phyloP scores from a whole-genome alignment of 2,329 filamentous ascomycete species.

The Coleophoma eucalyptorum region DNA sequence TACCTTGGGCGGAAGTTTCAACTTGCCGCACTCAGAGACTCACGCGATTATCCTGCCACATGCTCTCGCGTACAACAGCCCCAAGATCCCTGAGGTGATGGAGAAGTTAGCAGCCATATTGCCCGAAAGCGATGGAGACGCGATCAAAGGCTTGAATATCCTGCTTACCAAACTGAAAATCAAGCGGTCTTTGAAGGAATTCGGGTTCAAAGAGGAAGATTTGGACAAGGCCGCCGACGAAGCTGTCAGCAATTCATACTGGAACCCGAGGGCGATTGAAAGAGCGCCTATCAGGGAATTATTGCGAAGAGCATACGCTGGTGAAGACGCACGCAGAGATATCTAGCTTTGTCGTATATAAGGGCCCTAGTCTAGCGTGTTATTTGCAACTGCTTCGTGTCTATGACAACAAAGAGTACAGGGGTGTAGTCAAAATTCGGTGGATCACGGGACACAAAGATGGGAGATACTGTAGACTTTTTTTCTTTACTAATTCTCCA shows the following conservation, averaged over 20 bases:
- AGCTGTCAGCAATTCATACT: conserved; percentile 54
- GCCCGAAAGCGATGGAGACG: conserved; percentile 54
- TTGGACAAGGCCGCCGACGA: conserved; percentile 58
- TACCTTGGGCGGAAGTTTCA: conserved; percentile 58
- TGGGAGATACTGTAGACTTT: too few relatives aligned
- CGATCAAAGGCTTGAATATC: conserved; percentile 51
- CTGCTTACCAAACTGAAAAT: conserved; percentile 50
- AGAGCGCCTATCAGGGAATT: conserved; percentile 47
- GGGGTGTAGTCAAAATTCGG: too few relatives aligned
- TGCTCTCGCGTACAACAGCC: conserved; percentile 59
- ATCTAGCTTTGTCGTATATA: too few relatives aligned
- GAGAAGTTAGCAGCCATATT: conserved; percentile 46
- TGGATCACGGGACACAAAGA: too few relatives aligned
- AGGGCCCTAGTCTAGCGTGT: too few relatives aligned
- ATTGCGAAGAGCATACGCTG: conserved; percentile 57
- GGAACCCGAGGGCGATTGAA: conserved; percentile 54
- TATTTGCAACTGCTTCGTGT: too few relatives aligned
- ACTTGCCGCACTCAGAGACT: conserved; percentile 62
- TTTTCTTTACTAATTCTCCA: too few relatives aligned
- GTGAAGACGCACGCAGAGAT: conserved; percentile 53
- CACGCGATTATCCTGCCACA: conserved; percentile 62
- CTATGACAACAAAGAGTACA: too few relatives aligned
- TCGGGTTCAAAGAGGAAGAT: conserved; percentile 56
- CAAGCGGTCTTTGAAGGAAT: conserved; percentile 46
- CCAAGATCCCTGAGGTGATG: conserved; percentile 48